phyloP scores from a whole-genome alignment of 805 yeast genomes.

The Hanseniaspora nectarophila region DNA sequence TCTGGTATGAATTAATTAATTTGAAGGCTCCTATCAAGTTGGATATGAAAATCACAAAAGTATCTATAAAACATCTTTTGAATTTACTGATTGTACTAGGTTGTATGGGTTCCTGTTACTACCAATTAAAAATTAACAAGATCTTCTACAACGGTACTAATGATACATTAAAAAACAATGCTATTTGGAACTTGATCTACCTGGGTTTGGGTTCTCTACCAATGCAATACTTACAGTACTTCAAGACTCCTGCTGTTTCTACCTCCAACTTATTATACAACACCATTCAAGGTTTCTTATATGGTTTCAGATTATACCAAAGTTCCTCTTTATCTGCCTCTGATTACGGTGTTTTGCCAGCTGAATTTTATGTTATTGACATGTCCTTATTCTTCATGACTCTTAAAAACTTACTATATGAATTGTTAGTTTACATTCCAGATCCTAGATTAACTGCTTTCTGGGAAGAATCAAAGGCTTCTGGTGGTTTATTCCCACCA shows the following conservation, averaged over 20 bases:
- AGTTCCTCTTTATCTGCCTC: conserved; percentile 19
- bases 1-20: conserved; percentile 20
- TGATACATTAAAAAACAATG: not conserved
- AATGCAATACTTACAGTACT: conserved; percentile 23
- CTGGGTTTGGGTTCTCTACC: conserved; percentile 22
- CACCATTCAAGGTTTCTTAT: conserved; percentile 18
- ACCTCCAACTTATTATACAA: conserved; percentile 26
- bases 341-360: conserved; percentile 20
- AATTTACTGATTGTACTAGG: not conserved
- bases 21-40: conserved; percentile 19
- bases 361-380: conserved; percentile 22
- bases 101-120: not conserved
- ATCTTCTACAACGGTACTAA: not conserved
- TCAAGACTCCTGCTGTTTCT: conserved; percentile 24
- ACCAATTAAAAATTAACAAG: not conserved
- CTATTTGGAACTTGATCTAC: conserved; percentile 19
- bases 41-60: conserved; percentile 2
- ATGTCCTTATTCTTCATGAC: conserved; percentile 26
- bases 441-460: conserved; percentile 29
- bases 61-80: not conserved
- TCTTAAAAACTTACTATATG: conserved; percentile 29
- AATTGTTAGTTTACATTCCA: conserved; percentile 31
- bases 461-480: conserved; percentile 23
- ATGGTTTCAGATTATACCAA: conserved; percentile 22
- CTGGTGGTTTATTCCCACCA: conserved; percentile 22